A percentile compares a stretch with the other conserved stretches of the same genome.
These are phyloP conservation scores for Globisporangium barbulae DNA, from an alignment of 352 stramenopile genomes.

Conservation along the genomic window DNA sequence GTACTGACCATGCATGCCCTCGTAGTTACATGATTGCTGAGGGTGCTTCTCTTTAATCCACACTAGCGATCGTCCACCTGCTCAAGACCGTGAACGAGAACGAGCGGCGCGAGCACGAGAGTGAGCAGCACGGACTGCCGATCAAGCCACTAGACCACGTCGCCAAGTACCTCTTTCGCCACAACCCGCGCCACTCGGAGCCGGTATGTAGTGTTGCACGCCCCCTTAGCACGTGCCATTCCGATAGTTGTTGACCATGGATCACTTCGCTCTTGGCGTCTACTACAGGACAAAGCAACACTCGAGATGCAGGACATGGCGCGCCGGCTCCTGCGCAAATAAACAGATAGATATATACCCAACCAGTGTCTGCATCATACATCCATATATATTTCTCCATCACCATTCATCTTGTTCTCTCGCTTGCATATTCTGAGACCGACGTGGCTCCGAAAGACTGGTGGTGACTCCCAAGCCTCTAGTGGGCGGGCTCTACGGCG, in stretches of 20 bases:
- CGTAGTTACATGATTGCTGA: background rate
- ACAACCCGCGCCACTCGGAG: constrained; percentile 55
- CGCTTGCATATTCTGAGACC: too few relatives aligned
- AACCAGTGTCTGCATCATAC: background rate
- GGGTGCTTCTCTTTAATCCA: background rate
- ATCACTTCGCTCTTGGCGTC: background rate
- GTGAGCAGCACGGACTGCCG: constrained; percentile 28
- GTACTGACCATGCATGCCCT: background rate
- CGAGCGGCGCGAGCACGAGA: constrained; percentile 33
- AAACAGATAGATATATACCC: constrained; percentile 7
- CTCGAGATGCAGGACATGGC: constrained; percentile 33
- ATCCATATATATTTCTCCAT: background rate
- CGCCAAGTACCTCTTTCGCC: constrained; percentile 57
- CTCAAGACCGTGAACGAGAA: constrained; percentile 47
- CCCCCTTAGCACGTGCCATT: background rate
- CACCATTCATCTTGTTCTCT: background rate
- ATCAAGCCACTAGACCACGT: constrained; percentile 67
- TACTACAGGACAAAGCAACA: constrained; percentile 27
- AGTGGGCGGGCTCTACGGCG: constrained; percentile 23
- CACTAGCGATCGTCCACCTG: constrained; percentile 45
- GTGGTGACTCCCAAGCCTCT: too few relatives aligned
- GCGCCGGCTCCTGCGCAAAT: constrained; percentile 35
- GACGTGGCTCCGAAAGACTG: background rate
- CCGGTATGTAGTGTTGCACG: constrained; percentile 27
- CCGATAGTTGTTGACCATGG: background rate